phyloP scores from a whole-genome alignment of 2,329 filamentous ascomycete species.

The Saccharata proteae region DNA sequence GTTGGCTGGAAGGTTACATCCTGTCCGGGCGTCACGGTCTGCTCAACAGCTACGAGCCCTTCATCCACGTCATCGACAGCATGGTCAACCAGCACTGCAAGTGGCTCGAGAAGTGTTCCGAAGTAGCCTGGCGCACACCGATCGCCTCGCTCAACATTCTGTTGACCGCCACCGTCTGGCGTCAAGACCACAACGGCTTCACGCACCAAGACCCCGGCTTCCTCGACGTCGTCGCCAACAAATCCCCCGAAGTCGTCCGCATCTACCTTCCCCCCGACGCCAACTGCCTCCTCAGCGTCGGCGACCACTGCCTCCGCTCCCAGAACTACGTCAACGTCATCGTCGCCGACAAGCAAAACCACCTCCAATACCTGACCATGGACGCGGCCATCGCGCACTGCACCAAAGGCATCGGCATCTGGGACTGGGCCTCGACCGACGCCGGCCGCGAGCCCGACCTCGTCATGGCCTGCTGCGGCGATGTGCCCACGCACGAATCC shows the following conservation, averaged over 20 bases:
- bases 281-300: slow-evolving; percentile 63
- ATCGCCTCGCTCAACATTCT: slow-evolving; percentile 69
- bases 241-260: slow-evolving; percentile 65
- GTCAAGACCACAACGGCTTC: slow-evolving; percentile 76
- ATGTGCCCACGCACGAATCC: slow-evolving; percentile 61
- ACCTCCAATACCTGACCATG: slow-evolving; percentile 64
- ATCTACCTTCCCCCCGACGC: slow-evolving; percentile 73
- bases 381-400: slow-evolving; percentile 63
- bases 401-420: slow-evolving; percentile 67
- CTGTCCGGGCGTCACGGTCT: slow-evolving; percentile 64
- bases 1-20: slow-evolving; percentile 70
- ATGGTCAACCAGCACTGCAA: slow-evolving; percentile 81
- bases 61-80: slow-evolving; percentile 71
- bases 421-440: slow-evolving; percentile 62
- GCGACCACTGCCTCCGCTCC: slow-evolving; percentile 63
- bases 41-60: slow-evolving; percentile 72
- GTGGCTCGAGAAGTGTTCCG: slow-evolving; percentile 72
- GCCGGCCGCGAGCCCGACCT: slow-evolving; percentile 56
- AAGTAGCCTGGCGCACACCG: slow-evolving; percentile 64
- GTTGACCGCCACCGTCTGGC: slow-evolving; percentile 66
- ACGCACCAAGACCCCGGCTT: slow-evolving; percentile 73
- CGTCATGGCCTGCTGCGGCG: slow-evolving; percentile 65
- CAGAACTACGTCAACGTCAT: slow-evolving; percentile 73
- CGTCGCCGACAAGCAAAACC: slow-evolving; percentile 68
- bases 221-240: slow-evolving; percentile 68